Evolutionary conservation across 2,329 filamentous ascomycete species (phyloP), one percentile per base, ranked within the genome.

Genomic region (Beauveria bassiana): DNA sequence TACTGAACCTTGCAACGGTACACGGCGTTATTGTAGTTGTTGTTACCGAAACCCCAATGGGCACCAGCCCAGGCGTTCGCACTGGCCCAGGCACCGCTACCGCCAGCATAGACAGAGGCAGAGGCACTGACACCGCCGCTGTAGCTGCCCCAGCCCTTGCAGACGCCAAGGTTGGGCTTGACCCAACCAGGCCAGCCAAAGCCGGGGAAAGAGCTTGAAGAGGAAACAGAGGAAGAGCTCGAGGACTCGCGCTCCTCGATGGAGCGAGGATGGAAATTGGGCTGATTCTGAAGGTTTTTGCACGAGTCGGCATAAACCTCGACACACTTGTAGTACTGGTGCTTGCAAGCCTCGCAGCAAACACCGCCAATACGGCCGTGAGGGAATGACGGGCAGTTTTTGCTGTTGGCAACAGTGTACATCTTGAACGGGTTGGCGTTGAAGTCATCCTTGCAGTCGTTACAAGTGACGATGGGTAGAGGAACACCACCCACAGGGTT

Each of bases 401-500:
- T 64, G 63, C 72, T 75, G 65, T 81, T 72, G 50, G 72, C 65
- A 56, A 77, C 70, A 14, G 68, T 78, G 75, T 84, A 84, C 45
- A 80, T 72, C 74, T 84, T 84, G 73, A 81, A 82, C 20, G 75
- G 75, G 65, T 78, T 77, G 59, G 66, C 66, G 31, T 66, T 64
- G 65, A 74, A 79, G 64, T 82, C 78, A 8, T 64, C 61, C 62
- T 73, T 68, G 46, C 79, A 65, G 65, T 84, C 81, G 70, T 83
- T 85, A 75, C 82, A 85, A 26, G 77, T 79, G 38, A 84, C 75
- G 61, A 81, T 70, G 51, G 81, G 82, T 58, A 84, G 71, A 24
- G 74, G 71, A 59, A 85, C 82, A 63, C 74, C 77, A 54, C 80
- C 82, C 18, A 83, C 79, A 3, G 79, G 77, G 56, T 76, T 86